Percentiles rank a stretch among this genome's conserved stretches.
phyloP scores from a whole-genome alignment of 352 stramenopile genomes.

The Halophytophthora batemanensis region DNA sequence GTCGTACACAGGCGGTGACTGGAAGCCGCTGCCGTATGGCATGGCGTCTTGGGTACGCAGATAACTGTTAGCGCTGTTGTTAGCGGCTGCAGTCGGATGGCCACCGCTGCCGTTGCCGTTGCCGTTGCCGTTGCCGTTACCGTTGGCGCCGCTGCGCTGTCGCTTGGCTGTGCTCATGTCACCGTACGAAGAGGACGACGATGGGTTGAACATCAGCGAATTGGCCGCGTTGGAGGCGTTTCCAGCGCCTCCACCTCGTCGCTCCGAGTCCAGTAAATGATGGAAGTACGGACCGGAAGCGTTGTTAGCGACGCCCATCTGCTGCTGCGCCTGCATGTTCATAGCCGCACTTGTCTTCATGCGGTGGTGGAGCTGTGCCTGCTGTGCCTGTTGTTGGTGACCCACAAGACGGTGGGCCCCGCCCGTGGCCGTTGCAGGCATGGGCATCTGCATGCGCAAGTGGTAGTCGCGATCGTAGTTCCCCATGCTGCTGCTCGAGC shows the following conservation, averaged over 20 bases:
- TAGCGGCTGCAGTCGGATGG: neutral
- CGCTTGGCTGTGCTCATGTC: conserved; percentile 10
- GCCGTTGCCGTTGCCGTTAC: conserved; percentile 13
- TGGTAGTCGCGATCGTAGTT: conserved; percentile 57
- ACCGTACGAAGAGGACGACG: neutral
- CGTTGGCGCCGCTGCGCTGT: conserved; percentile 17
- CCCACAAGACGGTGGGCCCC: conserved; percentile 6
- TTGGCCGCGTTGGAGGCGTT: conserved; percentile 21
- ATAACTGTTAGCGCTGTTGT: conserved; percentile 14
- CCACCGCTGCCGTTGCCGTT: conserved; percentile 1
- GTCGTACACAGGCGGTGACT: conserved; percentile 32
- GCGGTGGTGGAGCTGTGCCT: conserved; percentile 23
- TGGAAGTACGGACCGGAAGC: conserved; percentile 21
- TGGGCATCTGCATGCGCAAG: conserved; percentile 46
- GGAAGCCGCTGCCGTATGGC: conserved; percentile 18
- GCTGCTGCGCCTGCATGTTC: neutral
- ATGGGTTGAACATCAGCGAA: conserved; percentile 16
- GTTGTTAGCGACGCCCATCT: neutral
- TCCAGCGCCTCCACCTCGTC: conserved; percentile 2
- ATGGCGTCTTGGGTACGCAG: neutral
- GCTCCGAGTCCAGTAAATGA: conserved; percentile 28
- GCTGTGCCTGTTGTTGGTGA: conserved; percentile 9
- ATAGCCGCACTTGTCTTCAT: conserved; percentile 10
- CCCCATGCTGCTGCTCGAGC: conserved; percentile 29
- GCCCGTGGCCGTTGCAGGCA: neutral